These are phyloP conservation scores for Cryphonectria naterciae DNA, from an alignment of 2,329 filamentous ascomycete species.

Conservation along the genomic window DNA sequence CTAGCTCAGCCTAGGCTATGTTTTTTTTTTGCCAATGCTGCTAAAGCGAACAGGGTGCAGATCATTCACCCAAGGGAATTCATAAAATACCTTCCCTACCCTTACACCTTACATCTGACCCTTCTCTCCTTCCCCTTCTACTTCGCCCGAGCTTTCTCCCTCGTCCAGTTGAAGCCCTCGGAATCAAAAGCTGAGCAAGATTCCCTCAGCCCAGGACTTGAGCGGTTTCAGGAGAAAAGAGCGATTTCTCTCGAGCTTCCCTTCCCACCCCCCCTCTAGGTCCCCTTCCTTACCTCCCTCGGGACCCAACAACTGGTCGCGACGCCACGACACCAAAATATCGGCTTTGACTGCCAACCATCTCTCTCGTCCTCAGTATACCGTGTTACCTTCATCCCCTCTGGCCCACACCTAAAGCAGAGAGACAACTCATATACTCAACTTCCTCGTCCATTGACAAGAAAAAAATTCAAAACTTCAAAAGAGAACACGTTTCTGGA, in stretches of 20 bases:
- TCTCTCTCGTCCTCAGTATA: background rate
- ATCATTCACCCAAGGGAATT: background rate
- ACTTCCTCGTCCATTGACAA: background rate
- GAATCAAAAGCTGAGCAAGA: too few species aligned
- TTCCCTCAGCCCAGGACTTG: too few species aligned
- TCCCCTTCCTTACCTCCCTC: too few species aligned
- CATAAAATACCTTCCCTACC: constrained; percentile 3
- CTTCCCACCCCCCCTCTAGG: too few species aligned
- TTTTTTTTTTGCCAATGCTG: background rate
- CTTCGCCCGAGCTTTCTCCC: background rate
- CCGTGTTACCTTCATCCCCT: background rate
- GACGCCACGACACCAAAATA: background rate
- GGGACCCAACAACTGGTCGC: background rate
- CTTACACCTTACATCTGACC: background rate
- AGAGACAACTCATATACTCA: background rate
- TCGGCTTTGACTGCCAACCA: too few species aligned
- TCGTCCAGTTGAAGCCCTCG: background rate
- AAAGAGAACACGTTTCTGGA: background rate
- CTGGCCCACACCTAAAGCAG: background rate
- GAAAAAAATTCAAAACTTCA: background rate
- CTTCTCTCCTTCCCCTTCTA: background rate
- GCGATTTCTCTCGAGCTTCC: background rate
- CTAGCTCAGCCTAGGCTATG: background rate
- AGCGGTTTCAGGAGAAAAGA: background rate
- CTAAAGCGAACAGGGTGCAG: constrained; percentile 4